Evolutionary conservation across 202 grass and related monocot species (phyloP).

Genomic region (Sporobolus alterniflorus): DNA sequence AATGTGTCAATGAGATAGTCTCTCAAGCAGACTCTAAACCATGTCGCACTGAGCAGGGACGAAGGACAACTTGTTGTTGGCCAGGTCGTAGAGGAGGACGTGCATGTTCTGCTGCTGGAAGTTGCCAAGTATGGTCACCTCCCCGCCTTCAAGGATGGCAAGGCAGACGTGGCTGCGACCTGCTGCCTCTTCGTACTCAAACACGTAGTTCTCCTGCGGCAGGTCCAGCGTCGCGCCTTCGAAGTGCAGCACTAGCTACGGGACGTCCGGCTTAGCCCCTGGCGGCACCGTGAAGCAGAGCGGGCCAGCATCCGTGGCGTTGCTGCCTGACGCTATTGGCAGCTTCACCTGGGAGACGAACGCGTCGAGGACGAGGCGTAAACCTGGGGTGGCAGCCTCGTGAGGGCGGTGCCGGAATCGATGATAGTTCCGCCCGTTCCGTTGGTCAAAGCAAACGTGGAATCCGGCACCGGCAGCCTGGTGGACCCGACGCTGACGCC

Average conservation of each 20-base stretch:
- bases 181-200: conserved; percentile 53
- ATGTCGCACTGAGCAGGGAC: conserved; percentile 56
- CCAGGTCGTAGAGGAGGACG: conserved; percentile 49
- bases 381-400: too few relatives aligned
- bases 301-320: too few relatives aligned
- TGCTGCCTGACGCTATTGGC: too few relatives aligned
- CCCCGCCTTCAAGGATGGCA: too few relatives aligned
- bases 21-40: too few relatives aligned
- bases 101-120: conserved; percentile 88
- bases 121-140: conserved; percentile 71
- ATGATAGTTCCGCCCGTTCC: too few relatives aligned
- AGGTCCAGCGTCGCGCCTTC: conserved; percentile 74
- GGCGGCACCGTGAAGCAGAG: conserved; percentile 62
- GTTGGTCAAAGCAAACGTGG: too few relatives aligned
- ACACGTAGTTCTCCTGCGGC: conserved; percentile 59
- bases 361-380: too few relatives aligned
- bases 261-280: too few relatives aligned
- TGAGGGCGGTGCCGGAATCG: conserved; percentile 76
- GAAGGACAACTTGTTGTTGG: too few relatives aligned
- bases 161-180: too few relatives aligned
- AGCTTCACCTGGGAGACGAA: conserved; percentile 66
- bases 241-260: conserved; percentile 74
- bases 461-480: conserved; percentile 45
- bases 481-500: conserved; percentile 56
- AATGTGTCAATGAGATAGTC: too few relatives aligned